phyloP scores from a whole-genome alignment of 2,329 filamentous ascomycete species.

The Aquanectria penicillioides region DNA sequence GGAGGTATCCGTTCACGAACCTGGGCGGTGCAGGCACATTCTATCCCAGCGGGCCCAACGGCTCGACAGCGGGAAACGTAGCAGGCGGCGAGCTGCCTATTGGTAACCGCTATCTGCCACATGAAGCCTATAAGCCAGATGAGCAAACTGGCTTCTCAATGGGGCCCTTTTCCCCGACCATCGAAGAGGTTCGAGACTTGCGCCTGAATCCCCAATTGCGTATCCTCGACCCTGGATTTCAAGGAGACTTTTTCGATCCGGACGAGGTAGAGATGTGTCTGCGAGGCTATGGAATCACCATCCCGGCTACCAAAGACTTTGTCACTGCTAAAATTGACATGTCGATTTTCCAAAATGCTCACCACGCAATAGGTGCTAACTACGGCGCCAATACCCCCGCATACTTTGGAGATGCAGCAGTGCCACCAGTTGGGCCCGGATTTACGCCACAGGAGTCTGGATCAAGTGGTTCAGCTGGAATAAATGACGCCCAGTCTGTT shows the following conservation, averaged over 20 bases:
- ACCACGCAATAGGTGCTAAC: too few relatives aligned
- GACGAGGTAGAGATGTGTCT: background rate
- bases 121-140: background rate
- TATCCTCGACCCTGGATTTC: background rate
- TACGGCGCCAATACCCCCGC: background rate
- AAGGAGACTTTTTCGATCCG: background rate
- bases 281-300: background rate
- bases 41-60: background rate
- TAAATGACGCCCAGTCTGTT: background rate
- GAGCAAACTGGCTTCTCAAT: background rate
- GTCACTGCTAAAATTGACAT: background rate
- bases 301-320: background rate
- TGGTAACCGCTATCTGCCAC: background rate
- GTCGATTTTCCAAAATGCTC: background rate
- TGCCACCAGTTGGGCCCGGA: background rate
- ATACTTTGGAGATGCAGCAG: background rate
- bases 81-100: background rate
- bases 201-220: background rate
- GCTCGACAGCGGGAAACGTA: background rate
- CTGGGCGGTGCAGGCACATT: background rate
- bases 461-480: background rate
- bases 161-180: background rate
- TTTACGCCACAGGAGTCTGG: background rate
- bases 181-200: background rate
- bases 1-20: background rate